phyloP scores from a whole-genome alignment of 805 yeast species.

The Candida morakotiae region DNA sequence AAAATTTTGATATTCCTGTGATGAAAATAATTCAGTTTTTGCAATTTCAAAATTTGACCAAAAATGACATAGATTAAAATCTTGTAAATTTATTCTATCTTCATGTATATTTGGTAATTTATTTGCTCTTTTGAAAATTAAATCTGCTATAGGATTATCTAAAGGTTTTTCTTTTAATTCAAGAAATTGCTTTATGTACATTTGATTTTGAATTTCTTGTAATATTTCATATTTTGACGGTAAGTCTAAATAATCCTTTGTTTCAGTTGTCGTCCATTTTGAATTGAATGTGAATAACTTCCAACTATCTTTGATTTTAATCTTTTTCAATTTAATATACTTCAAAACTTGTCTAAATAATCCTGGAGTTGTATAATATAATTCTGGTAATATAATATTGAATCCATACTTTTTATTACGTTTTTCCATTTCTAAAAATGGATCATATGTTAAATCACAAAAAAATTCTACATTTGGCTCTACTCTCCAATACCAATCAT shows the following conservation, averaged over 20 bases:
- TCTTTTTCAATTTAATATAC: slow-evolving; percentile 43
- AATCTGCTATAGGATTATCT: slow-evolving; percentile 27
- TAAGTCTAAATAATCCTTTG: slow-evolving; percentile 20
- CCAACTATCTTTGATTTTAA: slow-evolving; percentile 67
- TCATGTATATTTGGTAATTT: slow-evolving; percentile 29
- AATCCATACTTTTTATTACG: slow-evolving; percentile 77
- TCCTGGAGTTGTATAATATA: slow-evolving; percentile 77
- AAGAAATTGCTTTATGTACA: slow-evolving; percentile 21
- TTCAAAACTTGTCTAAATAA: slow-evolving; percentile 69
- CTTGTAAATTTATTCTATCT: slow-evolving; percentile 62
- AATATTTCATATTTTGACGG: slow-evolving; percentile 16
- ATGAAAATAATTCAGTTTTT: slow-evolving; percentile 66
- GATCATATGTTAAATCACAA: slow-evolving; percentile 91
- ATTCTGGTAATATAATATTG: slow-evolving; percentile 73
- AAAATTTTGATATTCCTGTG: slow-evolving; percentile 60
- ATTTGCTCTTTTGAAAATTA: slow-evolving; percentile 35
- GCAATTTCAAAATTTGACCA: slow-evolving; percentile 96
- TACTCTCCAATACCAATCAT: slow-evolving; percentile 95
- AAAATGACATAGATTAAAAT: slow-evolving; percentile 79
- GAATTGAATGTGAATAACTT: slow-evolving; percentile 48
- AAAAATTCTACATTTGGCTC: slow-evolving; percentile 90
- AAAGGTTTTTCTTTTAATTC: slow-evolving; percentile 16
- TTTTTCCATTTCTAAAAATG: slow-evolving; percentile 75
- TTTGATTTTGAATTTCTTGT: slow-evolving; percentile 23
- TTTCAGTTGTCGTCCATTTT: slow-evolving; percentile 18